These are phyloP conservation scores for Populus pruinosa DNA, from an alignment of 345 rosid genomes.

Conservation along the genomic window DNA sequence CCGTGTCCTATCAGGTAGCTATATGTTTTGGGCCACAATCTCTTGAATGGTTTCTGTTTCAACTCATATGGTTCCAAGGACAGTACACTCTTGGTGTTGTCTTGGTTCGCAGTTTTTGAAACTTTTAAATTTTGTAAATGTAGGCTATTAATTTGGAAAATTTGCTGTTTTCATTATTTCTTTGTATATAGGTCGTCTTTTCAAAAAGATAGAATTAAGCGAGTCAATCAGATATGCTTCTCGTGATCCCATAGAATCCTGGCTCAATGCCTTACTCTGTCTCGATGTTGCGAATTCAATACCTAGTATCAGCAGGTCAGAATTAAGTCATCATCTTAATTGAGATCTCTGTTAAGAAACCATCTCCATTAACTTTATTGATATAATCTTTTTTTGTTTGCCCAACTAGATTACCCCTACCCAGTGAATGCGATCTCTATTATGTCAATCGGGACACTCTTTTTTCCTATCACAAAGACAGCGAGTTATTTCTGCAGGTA, in stretches of 20 bases:
- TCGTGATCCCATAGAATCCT: slow-evolving; percentile 93
- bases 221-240: slow-evolving; percentile 94
- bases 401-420: slow-evolving; percentile 64
- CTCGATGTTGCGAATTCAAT: slow-evolving; percentile 71
- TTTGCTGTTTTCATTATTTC: slow-evolving; percentile 12
- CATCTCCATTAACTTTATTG: not conserved
- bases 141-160: not conserved
- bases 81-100: not conserved
- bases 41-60: not conserved
- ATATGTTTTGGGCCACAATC: not conserved
- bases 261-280: slow-evolving; percentile 90
- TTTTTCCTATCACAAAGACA: slow-evolving; percentile 89
- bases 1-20: not conserved
- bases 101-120: not conserved
- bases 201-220: slow-evolving; percentile 81
- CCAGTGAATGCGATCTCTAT: slow-evolving; percentile 80
- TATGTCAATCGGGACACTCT: slow-evolving; percentile 91
- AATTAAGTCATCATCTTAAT: not conserved
- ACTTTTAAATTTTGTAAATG: not conserved
- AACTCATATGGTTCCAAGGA: not conserved
- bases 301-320: slow-evolving; percentile 69
- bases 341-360: not conserved
- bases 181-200: slow-evolving; percentile 62
- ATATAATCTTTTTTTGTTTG: slow-evolving; percentile 13
- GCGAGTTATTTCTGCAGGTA: slow-evolving; percentile 66